phyloP scores from a whole-genome alignment of 106 monocot genomes.

The Phalaenopsis aphrodite region DNA sequence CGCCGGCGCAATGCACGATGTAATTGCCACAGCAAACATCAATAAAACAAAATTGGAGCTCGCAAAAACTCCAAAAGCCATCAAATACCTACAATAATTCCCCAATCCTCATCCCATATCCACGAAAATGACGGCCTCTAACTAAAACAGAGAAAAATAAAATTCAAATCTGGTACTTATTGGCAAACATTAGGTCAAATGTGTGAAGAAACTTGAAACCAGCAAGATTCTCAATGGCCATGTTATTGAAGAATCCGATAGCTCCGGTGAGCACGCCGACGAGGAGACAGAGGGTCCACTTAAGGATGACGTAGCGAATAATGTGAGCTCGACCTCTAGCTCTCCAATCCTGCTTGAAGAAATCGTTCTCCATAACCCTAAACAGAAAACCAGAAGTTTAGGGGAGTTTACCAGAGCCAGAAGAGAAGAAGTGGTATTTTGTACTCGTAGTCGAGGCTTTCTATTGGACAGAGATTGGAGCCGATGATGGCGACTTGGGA shows the following conservation, averaged over 20 bases:
- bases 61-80: constrained; percentile 64
- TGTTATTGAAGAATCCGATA: constrained; percentile 73
- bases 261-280: constrained; percentile 35
- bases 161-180: constrained; percentile 22
- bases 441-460: constrained; percentile 85
- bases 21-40: constrained; percentile 55
- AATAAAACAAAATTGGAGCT: constrained; percentile 50
- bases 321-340: constrained; percentile 31
- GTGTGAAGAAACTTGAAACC: constrained; percentile 62
- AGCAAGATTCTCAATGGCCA: constrained; percentile 84
- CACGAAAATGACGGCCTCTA: background rate
- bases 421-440: background rate
- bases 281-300: constrained; percentile 79
- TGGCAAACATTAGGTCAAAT: constrained; percentile 63
- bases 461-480: constrained; percentile 68
- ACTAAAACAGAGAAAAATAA: background rate
- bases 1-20: constrained; percentile 51
- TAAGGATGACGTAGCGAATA: constrained; percentile 51
- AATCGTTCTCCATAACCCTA: constrained; percentile 74
- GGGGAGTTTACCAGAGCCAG: background rate
- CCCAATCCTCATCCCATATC: background rate
- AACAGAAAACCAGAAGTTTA: background rate
- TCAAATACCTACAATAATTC: constrained; percentile 31
- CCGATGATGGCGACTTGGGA: constrained; percentile 86
- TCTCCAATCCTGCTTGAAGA: constrained; percentile 84